Evolutionary conservation across 2,329 filamentous ascomycete species (phyloP).

Genomic region (Ascomycota sp.): DNA sequence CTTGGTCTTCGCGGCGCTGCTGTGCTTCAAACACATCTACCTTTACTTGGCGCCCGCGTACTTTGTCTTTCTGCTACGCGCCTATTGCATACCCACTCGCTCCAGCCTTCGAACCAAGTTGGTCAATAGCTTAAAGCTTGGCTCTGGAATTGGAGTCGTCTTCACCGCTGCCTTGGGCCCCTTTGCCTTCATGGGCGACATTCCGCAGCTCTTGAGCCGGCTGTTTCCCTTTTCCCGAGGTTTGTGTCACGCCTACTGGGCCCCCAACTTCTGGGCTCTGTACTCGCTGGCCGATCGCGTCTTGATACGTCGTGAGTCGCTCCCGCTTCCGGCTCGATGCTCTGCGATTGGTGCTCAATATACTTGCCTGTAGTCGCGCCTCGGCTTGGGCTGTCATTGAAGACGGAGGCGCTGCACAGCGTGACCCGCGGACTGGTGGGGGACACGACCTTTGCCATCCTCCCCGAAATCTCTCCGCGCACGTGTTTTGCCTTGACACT

Average conservation of each 20-base stretch:
- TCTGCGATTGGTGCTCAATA: neutral
- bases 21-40: constrained; percentile 97
- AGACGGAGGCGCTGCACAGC: constrained; percentile 58
- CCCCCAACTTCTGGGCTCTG: constrained; percentile 88
- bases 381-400: constrained; percentile 52
- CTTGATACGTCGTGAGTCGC: constrained; percentile 52
- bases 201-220: constrained; percentile 63
- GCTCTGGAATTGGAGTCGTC: constrained; percentile 46
- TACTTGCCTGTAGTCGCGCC: constrained; percentile 68
- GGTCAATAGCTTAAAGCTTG: constrained; percentile 67
- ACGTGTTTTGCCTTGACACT: constrained; percentile 70
- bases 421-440: constrained; percentile 86
- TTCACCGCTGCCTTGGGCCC: constrained; percentile 75
- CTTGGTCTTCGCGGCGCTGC: constrained; percentile 59
- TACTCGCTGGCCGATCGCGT: constrained; percentile 81
- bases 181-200: constrained; percentile 62
- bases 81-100: constrained; percentile 65
- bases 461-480: constrained; percentile 67
- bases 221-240: constrained; percentile 89
- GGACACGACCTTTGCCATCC: constrained; percentile 80
- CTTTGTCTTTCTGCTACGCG: constrained; percentile 78
- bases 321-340: neutral
- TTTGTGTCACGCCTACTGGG: constrained; percentile 95
- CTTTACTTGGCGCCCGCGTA: constrained; percentile 91
- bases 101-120: constrained; percentile 60